These are phyloP conservation scores for Candida palmyrensis DNA, from an alignment of 805 yeast species.

Conservation along the genomic window DNA sequence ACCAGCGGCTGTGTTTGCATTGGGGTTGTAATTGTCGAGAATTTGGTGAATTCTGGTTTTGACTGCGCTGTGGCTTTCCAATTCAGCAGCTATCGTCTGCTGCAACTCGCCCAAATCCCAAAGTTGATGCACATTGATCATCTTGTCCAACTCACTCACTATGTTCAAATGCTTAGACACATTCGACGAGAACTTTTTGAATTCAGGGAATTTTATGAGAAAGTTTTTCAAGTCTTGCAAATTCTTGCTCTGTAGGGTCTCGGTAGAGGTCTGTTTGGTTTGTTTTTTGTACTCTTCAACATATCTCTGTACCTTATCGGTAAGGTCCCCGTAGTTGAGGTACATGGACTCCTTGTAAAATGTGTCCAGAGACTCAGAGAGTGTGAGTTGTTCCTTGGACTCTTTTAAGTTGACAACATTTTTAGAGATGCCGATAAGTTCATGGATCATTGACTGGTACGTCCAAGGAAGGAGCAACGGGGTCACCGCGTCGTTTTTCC, in stretches of 20 bases:
- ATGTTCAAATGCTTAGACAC: constrained; percentile 90
- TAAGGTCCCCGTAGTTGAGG: constrained; percentile 90
- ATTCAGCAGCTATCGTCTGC: constrained; percentile 67
- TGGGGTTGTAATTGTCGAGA: constrained; percentile 26
- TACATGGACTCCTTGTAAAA: constrained; percentile 81
- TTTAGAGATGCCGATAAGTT: constrained; percentile 74
- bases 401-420: constrained; percentile 69
- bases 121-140: constrained; percentile 56
- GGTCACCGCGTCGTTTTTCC: constrained; percentile 88
- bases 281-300: constrained; percentile 77
- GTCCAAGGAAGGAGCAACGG: constrained; percentile 96
- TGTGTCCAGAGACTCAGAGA: constrained; percentile 59
- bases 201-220: constrained; percentile 91
- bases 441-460: constrained; percentile 96
- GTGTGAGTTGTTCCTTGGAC: constrained; percentile 45
- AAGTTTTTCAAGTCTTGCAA: constrained; percentile 87
- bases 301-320: constrained; percentile 79
- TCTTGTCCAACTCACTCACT: constrained; percentile 78
- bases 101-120: constrained; percentile 90
- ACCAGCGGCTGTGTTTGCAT: constrained; percentile 13
- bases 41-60: constrained; percentile 50
- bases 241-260: constrained; percentile 57
- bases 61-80: constrained; percentile 35
- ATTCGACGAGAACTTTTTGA: constrained; percentile 79
- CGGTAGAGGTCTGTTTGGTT: constrained; percentile 59